These are phyloP conservation scores for Leccinum solheimii DNA, from an alignment of 1,284 basidiomycete genomes.

Conservation along the genomic window DNA sequence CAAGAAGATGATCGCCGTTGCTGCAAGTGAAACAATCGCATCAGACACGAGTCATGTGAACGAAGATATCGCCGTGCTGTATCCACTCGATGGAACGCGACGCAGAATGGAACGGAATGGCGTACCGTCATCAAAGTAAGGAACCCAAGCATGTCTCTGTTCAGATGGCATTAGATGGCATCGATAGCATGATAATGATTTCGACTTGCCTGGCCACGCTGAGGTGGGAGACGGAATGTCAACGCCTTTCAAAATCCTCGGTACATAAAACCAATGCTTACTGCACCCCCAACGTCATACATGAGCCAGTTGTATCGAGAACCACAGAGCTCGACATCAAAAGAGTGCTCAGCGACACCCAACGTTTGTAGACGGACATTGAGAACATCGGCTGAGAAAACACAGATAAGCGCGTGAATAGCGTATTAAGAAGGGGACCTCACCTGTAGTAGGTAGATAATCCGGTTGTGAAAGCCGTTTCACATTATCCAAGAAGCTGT, in stretches of 20 bases:
- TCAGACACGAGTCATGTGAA: constrained; percentile 15
- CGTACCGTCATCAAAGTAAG: constrained; percentile 80
- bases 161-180: constrained; percentile 17
- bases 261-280: constrained; percentile 39
- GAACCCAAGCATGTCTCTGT: constrained; percentile 76
- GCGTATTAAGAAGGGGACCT: neutral
- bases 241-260: constrained; percentile 1
- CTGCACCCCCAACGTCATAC: constrained; percentile 80
- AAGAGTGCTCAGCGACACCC: constrained; percentile 73
- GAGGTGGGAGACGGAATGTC: constrained; percentile 11
- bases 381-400: constrained; percentile 64
- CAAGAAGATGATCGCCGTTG: constrained; percentile 72
- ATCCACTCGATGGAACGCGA: constrained; percentile 11
- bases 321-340: constrained; percentile 63
- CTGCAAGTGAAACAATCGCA: constrained; percentile 35
- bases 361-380: constrained; percentile 77
- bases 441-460: constrained; percentile 70
- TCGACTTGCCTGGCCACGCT: constrained; percentile 54
- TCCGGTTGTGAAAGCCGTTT: constrained; percentile 64
- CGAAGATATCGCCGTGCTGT: constrained; percentile 17
- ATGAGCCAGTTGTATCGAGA: constrained; percentile 69
- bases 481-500: constrained; percentile 68
- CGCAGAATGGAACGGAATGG: constrained; percentile 14
- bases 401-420: constrained; percentile 2
- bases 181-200: constrained; percentile 28